Evolutionary conservation across 148 eudicot genomes (phyloP), one percentile per base, ranked within the genome.

Genomic region (Vaccinium vitisidaea): DNA sequence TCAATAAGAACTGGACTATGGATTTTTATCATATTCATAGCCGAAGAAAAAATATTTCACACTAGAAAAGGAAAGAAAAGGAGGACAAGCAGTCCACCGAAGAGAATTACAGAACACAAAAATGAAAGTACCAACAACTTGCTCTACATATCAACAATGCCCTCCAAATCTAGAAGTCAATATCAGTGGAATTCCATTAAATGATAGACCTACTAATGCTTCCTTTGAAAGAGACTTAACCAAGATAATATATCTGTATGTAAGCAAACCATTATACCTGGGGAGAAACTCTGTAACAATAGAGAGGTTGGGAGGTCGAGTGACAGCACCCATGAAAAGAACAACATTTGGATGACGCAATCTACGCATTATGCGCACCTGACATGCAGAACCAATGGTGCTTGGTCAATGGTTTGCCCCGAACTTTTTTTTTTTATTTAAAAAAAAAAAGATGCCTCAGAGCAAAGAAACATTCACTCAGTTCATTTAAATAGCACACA

Each of bases 361-460:
- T 89, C 98, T 90, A 14, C 95, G 98, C 99, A 97, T 97, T 59
- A 97, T 97, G 55, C 98, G 95, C 77, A 97, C 98, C 99, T 97
- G 90, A 65, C 56, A 90, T 50, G n/a, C 19, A 58, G 79, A 86
- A 61, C 8, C 83, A 86, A 65, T 58, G 56, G 65, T 79, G 43
- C 61, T 65, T 70, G 74, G 61, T 82, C 83, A 80, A 56, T 52
- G 23, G 19, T 83, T 58, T 46, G 61, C 49, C 83, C 19, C 12
- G 27, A 21, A 32, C 39, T 36, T 36, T n/a, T n/a, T n/a, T n/a
- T n/a, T n/a, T n/a, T n/a, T n/a, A n/a, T n/a, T 32, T 36, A 5
- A 5, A 67, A 46, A 23, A 27, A 55, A 61, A 19, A 43, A 18
- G 0, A 18, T 43, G 48, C 59, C 53, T 19, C 21, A 10, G 27